Percentiles rank a stretch among this genome's conserved stretches.
These are phyloP conservation scores for Hyparrhenia diplandra DNA, from an alignment of 176 grass and related monocot genomes.

Conservation along the genomic window DNA sequence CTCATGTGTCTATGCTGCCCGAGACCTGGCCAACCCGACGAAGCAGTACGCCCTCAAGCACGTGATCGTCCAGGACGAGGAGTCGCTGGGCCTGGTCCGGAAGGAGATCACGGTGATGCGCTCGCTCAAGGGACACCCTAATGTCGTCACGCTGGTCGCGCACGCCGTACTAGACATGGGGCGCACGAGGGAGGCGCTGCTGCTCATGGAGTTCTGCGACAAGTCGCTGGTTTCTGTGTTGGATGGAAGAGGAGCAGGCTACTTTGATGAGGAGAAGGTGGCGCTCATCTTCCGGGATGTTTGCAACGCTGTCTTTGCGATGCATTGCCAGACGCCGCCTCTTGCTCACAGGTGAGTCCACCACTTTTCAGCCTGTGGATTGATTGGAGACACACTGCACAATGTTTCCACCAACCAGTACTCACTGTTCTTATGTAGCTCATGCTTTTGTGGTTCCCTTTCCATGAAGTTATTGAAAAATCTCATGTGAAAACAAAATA, in stretches of 20 bases:
- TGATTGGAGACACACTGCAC: not conserved
- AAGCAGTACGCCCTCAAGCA: constrained; percentile 93
- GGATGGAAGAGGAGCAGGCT: constrained; percentile 48
- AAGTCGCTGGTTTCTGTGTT: constrained; percentile 60
- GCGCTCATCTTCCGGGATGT: constrained; percentile 82
- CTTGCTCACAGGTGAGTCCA: constrained; percentile 66
- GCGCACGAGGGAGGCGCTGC: constrained; percentile 54
- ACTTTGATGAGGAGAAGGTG: constrained; percentile 66
- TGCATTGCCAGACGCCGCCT: constrained; percentile 79
- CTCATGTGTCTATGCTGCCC: constrained; percentile 74
- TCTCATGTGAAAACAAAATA: not conserved
- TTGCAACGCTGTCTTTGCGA: constrained; percentile 81
- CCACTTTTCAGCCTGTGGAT: not conserved
- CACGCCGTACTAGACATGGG: constrained; percentile 61
- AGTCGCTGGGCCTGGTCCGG: constrained; percentile 56
- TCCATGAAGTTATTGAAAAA: not conserved
- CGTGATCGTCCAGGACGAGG: constrained; percentile 64
- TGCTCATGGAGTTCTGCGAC: constrained; percentile 87
- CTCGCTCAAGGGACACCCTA: constrained; percentile 78
- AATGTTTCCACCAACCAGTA: not conserved
- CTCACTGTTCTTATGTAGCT: not conserved
- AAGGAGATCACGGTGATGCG: constrained; percentile 81
- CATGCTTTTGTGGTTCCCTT: not conserved
- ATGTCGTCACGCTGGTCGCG: constrained; percentile 57
- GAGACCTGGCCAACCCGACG: constrained; percentile 38